These are phyloP conservation scores for Aspergillus hiratsukae DNA, from an alignment of 2,329 filamentous ascomycete species.

Conservation along the genomic window DNA sequence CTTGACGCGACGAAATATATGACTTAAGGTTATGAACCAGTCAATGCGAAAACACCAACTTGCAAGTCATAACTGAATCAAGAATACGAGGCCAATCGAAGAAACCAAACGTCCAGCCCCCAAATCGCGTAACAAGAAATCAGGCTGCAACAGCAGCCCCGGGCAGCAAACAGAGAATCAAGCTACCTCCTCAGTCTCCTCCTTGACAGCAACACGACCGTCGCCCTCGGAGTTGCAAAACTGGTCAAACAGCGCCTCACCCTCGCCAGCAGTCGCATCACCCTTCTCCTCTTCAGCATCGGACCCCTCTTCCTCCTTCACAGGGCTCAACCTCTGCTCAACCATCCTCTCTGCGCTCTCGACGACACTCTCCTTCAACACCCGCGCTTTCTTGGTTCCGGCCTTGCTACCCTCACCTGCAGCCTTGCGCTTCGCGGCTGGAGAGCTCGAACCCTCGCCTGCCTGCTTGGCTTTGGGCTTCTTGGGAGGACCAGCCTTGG, in stretches of 20 bases:
- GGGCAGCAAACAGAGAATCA: background rate
- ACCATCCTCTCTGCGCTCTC: conserved; percentile 9
- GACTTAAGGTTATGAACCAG: background rate
- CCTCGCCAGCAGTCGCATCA: background rate
- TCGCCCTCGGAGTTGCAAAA: background rate
- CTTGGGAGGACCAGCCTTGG: conserved; percentile 10
- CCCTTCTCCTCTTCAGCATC: background rate
- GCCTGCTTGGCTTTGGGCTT: background rate
- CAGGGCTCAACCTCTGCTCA: background rate
- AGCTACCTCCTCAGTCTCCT: background rate
- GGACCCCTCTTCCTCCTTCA: background rate
- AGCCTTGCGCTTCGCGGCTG: conserved; percentile 12
- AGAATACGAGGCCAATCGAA: background rate
- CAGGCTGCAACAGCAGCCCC: background rate
- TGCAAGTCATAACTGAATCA: background rate
- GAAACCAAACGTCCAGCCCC: background rate
- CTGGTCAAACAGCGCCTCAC: background rate
- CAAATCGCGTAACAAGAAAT: background rate
- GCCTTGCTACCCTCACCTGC: background rate
- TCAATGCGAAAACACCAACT: background rate
- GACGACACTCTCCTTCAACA: conserved; percentile 6
- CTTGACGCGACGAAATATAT: background rate
- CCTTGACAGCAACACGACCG: background rate
- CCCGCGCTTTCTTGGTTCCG: background rate
- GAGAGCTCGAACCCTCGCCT: background rate